Percentiles rank a stretch among this genome's conserved stretches.
Conservation (phyloP, 495 filamentous ascomycete genomes). For the Aspergillus leporis region DNA sequence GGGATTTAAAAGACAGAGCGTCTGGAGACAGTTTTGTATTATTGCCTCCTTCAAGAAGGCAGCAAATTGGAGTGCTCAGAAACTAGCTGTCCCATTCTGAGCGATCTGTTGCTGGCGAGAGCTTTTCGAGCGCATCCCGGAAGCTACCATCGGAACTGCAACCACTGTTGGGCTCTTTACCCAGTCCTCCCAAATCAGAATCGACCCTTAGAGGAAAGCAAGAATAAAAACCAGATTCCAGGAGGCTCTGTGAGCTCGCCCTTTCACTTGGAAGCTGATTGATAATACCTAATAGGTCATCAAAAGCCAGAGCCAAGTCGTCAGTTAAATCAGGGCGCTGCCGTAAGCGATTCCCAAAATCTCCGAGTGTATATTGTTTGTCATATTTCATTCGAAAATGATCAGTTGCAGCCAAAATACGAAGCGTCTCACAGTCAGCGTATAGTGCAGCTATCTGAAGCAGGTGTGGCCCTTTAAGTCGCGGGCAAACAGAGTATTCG, state of each 20-base stretch:
- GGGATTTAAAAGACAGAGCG: too few species aligned
- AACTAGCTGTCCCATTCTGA: too few species aligned
- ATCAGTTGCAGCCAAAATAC: not conserved
- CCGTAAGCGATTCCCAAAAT: constrained; percentile 4
- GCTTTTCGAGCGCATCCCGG: not conserved
- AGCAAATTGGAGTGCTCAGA: too few species aligned
- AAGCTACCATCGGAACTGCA: constrained; percentile 1
- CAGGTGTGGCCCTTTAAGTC: not conserved
- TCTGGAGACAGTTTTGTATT: too few species aligned
- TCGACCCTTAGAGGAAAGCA: not conserved
- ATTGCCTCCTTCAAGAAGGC: too few species aligned
- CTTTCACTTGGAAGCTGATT: not conserved
- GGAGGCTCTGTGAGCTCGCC: not conserved
- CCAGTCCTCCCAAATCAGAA: not conserved
- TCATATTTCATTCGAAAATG: constrained; percentile 1
- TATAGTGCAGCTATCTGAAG: not conserved
- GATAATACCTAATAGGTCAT: constrained; percentile 11
- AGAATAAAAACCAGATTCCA: not conserved
- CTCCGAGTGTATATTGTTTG: constrained; percentile 1
- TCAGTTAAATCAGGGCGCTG: constrained; percentile 4
- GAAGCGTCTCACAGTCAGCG: not conserved
- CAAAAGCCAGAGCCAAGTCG: not conserved
- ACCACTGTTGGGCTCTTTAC: not conserved
- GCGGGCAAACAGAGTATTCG: not conserved
- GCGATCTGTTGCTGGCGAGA: not conserved